Percentiles rank a stretch among this genome's conserved stretches.
These are phyloP conservation scores for Plasmodium falciparum DNA, from an alignment of 169 alveolate genomes.

Conservation along the genomic window DNA sequence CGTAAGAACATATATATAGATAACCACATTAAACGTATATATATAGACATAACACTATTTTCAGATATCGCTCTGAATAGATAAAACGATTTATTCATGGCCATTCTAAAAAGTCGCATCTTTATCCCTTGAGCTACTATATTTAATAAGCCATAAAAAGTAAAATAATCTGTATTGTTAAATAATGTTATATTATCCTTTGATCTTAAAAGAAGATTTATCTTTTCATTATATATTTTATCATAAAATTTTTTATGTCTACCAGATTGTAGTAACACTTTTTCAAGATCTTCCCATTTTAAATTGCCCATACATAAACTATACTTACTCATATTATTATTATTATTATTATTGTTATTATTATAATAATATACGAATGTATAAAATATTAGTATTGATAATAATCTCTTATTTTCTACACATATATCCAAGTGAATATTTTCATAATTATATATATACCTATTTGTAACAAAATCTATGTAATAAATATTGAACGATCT, in stretches of 20 bases:
- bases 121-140: conserved; percentile 24
- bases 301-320: neutral
- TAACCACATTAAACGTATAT: conserved; percentile 61
- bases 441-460: conserved; percentile 8
- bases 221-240: neutral
- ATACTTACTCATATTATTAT: neutral
- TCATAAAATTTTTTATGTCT: neutral
- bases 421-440: conserved; percentile 18
- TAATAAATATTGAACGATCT: conserved; percentile 28
- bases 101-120: conserved; percentile 10
- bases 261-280: neutral
- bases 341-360: neutral
- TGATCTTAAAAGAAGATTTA: conserved; percentile 15
- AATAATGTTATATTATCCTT: conserved; percentile 27
- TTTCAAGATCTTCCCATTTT: neutral
- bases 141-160: conserved; percentile 49
- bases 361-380: conserved; percentile 37
- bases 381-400: conserved; percentile 30
- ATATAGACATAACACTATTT: conserved; percentile 37
- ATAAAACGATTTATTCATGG: conserved; percentile 15
- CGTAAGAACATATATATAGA: conserved; percentile 11
- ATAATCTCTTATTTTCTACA: conserved; percentile 16
- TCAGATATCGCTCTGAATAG: conserved; percentile 41
- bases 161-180: conserved; percentile 14
- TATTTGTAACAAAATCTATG: conserved; percentile 22